A percentile compares a stretch with the other conserved stretches of the same genome.
phyloP scores from a whole-genome alignment of 2,329 filamentous ascomycete genomes.

The Cercospora nicotianae region DNA sequence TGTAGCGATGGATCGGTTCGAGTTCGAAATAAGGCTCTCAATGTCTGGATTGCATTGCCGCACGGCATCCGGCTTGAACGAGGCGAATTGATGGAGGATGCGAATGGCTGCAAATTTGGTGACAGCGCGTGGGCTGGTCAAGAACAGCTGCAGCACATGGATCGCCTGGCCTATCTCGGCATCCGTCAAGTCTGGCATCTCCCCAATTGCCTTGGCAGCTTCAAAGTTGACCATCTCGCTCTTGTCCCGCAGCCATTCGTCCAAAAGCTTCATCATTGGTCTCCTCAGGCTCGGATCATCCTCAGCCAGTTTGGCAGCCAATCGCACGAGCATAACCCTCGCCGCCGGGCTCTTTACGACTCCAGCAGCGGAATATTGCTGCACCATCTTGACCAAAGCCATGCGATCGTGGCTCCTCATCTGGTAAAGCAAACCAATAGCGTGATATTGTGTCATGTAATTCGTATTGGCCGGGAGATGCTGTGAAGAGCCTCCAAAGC shows the following conservation, averaged over 20 bases:
- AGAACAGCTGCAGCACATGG: constrained; percentile 92
- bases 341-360: constrained; percentile 94
- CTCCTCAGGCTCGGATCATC: constrained; percentile 86
- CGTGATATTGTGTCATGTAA: constrained; percentile 98
- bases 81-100: constrained; percentile 93
- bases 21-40: constrained; percentile 93
- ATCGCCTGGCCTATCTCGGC: constrained; percentile 88
- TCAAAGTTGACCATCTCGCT: constrained; percentile 99
- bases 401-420: constrained; percentile 97
- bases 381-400: constrained; percentile 99
- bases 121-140: constrained; percentile 90
- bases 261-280: constrained; percentile 95
- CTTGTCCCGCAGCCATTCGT: constrained; percentile 97
- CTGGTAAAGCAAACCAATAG: constrained; percentile 94
- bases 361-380: constrained; percentile 90
- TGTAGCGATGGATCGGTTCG: constrained; percentile 94
- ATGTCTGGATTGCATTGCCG: constrained; percentile 96
- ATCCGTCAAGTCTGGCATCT: constrained; percentile 90
- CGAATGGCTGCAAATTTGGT: constrained; percentile 97
- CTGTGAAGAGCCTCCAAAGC: constrained; percentile 78
- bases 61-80: constrained; percentile 92
- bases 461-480: constrained; percentile 81
- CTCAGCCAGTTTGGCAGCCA: constrained; percentile 90
- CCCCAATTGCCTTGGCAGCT: constrained; percentile 95
- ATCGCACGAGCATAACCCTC: constrained; percentile 84